phyloP scores from a whole-genome alignment of 1,284 basidiomycete species.

The Afroboletus lepidellus region DNA sequence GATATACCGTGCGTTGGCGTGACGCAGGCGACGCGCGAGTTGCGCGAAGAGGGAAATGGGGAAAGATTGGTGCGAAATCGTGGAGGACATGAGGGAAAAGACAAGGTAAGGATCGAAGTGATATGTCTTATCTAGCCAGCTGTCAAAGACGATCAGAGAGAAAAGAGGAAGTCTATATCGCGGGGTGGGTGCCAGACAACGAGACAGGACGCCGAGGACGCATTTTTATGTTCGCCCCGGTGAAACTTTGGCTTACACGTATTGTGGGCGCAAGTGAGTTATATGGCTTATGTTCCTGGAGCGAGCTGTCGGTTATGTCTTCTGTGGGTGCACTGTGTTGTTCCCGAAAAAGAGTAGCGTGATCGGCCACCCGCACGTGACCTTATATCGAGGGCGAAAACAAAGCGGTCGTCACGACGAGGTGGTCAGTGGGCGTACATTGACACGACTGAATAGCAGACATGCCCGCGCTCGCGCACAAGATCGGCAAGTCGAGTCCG shows the following conservation, averaged over 20 bases:
- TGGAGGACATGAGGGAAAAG: constrained; percentile 12
- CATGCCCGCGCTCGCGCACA: constrained; percentile 25
- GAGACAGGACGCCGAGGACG: background rate
- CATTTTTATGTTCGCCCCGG: constrained; percentile 14
- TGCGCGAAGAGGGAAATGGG: constrained; percentile 28
- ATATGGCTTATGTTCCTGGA: background rate
- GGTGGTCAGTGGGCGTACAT: constrained; percentile 13
- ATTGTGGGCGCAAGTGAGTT: constrained; percentile 5
- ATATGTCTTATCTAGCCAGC: background rate
- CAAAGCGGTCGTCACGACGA: constrained; percentile 13
- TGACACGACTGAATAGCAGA: constrained; percentile 8
- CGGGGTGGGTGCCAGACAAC: constrained; percentile 20
- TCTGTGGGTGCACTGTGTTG: constrained; percentile 14
- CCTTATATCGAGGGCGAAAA: background rate
- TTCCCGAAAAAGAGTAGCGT: constrained; percentile 8
- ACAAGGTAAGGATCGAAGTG: background rate
- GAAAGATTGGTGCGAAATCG: constrained; percentile 7
- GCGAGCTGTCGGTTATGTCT: background rate
- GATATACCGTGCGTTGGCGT: constrained; percentile 41
- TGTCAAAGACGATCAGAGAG: background rate
- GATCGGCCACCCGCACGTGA: constrained; percentile 22
- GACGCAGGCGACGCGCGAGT: constrained; percentile 40
- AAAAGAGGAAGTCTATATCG: background rate
- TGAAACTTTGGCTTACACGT: constrained; percentile 9
- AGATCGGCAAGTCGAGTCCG: constrained; percentile 25